phyloP scores from a whole-genome alignment of 139 green algal genomes.

The Edaphochlamys debaryana region DNA sequence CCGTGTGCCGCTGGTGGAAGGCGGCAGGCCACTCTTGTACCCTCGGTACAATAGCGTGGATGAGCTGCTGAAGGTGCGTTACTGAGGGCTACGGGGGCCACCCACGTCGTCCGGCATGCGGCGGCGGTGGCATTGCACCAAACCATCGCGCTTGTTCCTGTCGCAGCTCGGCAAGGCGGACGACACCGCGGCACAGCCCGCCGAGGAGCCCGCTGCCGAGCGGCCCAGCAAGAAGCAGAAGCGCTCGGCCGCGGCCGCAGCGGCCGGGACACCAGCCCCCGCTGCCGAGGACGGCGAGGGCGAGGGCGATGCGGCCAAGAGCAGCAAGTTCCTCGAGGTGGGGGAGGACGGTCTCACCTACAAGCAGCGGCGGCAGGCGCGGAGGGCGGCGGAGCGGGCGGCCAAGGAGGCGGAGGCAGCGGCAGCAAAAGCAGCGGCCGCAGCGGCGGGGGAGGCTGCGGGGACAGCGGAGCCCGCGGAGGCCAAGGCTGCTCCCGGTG shows the following conservation, averaged over 20 bases:
- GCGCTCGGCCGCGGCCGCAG: neutral
- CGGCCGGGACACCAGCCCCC: neutral
- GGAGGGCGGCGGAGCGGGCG: slow-evolving; percentile 28
- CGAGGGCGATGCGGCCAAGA: neutral
- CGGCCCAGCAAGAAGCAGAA: slow-evolving; percentile 38
- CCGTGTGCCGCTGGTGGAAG: slow-evolving; percentile 7
- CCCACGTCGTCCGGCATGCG: no score
- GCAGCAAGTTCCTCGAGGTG: neutral
- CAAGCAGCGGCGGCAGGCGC: slow-evolving; percentile 33
- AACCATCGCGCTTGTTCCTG: no score
- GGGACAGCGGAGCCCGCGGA: no score
- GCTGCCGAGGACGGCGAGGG: neutral
- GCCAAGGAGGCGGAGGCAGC: slow-evolving; percentile 32
- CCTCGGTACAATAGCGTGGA: slow-evolving; percentile 23
- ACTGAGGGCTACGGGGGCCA: no score
- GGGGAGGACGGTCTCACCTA: slow-evolving; percentile 30
- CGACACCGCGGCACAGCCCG: no score
- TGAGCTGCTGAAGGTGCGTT: slow-evolving; percentile 8
- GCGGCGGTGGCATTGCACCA: no score
- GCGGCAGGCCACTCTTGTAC: slow-evolving; percentile 20
- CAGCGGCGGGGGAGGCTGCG: no score
- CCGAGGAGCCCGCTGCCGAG: neutral
- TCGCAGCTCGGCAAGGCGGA: slow-evolving; percentile 3
- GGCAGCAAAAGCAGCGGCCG: slow-evolving; percentile 3
- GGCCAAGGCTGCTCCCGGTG: no score